These are phyloP conservation scores for Scalesia atractyloides DNA, from an alignment of 129 eudicot species.

Conservation along the genomic window DNA sequence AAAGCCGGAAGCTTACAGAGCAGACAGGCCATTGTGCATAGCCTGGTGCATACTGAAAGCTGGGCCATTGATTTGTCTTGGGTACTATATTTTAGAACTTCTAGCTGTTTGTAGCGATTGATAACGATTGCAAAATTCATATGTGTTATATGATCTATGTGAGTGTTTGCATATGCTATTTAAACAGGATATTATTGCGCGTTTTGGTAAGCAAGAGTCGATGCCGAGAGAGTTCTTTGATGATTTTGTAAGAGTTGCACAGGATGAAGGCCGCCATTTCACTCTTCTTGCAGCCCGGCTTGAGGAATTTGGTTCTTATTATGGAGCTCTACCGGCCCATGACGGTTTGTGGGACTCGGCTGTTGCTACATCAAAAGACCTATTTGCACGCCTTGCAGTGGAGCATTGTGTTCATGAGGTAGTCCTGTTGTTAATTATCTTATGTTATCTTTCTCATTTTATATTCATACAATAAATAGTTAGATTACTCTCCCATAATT, in stretches of 20 bases:
- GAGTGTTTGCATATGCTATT: neutral
- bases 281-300: slow-evolving; percentile 86
- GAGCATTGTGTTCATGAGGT: slow-evolving; percentile 99
- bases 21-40: slow-evolving; percentile 89
- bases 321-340: slow-evolving; percentile 95
- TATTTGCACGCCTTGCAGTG: slow-evolving; percentile 81
- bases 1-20: slow-evolving; percentile 93
- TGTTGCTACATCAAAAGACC: slow-evolving; percentile 78
- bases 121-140: neutral
- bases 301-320: slow-evolving; percentile 80
- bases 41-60: slow-evolving; percentile 90
- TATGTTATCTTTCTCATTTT: neutral
- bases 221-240: slow-evolving; percentile 94
- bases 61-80: slow-evolving; percentile 99
- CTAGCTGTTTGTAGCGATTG: slow-evolving; percentile 22
- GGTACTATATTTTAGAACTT: slow-evolving; percentile 39
- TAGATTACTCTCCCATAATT: neutral
- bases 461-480: slow-evolving; percentile 3
- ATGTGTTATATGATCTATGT: neutral
- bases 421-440: neutral
- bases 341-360: slow-evolving; percentile 99
- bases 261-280: slow-evolving; percentile 98
- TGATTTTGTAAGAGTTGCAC: slow-evolving; percentile 95
- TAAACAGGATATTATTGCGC: slow-evolving; percentile 79
- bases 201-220: slow-evolving; percentile 85